Evolutionary conservation across 148 eudicot genomes (phyloP).

Genomic region (Heliamphora exappendiculata): DNA sequence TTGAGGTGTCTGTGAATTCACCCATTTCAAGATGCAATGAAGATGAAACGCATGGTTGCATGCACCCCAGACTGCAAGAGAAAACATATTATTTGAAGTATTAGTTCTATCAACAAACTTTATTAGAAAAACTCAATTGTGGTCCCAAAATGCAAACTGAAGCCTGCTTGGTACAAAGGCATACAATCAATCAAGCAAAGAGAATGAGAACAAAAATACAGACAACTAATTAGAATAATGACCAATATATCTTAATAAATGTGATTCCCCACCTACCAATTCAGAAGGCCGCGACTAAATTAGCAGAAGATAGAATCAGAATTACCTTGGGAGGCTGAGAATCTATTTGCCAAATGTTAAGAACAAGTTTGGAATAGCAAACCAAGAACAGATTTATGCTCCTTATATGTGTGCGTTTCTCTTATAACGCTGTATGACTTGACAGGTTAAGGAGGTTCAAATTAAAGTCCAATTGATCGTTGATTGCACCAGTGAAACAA

Average conservation of each 20-base stretch:
- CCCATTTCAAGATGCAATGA: constrained; percentile 98
- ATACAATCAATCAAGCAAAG: neutral
- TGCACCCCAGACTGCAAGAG: constrained; percentile 90
- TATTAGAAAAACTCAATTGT: neutral
- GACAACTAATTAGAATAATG: neutral
- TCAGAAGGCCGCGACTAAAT: neutral
- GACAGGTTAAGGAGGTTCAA: neutral
- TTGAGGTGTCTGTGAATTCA: constrained; percentile 77
- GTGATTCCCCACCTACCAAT: neutral
- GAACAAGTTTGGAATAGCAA: neutral
- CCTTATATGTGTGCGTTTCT: neutral
- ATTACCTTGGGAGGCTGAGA: neutral
- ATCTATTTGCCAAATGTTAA: neutral
- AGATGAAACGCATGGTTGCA: constrained; percentile 98
- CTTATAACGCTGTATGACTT: no score
- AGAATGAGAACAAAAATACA: neutral
- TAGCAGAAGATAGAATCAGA: neutral
- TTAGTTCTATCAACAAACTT: neutral
- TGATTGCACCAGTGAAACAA: neutral
- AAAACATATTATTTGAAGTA: neutral
- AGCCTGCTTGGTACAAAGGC: neutral
- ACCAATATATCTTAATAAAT: neutral
- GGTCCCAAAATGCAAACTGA: neutral
- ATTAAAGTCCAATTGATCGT: neutral
- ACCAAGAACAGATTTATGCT: neutral